Evolutionary conservation across 371 early-diverging fungal species (phyloP).

Genomic region (Thermomucor indicae-seudaticae): DNA sequence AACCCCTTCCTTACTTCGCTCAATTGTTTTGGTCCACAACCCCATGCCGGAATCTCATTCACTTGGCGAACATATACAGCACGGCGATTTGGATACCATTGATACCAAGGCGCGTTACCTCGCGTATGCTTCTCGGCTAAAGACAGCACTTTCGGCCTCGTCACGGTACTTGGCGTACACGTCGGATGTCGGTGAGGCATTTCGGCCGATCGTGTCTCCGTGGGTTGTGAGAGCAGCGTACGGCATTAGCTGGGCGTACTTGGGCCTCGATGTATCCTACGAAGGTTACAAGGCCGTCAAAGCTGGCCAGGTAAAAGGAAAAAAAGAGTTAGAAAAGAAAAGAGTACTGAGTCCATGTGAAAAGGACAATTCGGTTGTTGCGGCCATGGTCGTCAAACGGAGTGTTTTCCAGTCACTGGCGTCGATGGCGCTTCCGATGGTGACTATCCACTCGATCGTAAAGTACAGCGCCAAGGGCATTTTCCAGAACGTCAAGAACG

Average conservation of each 20-base stretch:
- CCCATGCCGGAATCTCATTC: neutral
- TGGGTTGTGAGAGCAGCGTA: slow-evolving; percentile 60
- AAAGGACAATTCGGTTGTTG: slow-evolving; percentile 44
- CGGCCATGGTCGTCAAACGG: slow-evolving; percentile 58
- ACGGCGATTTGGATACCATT: slow-evolving; percentile 51
- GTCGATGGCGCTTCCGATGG: slow-evolving; percentile 66
- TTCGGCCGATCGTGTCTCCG: slow-evolving; percentile 66
- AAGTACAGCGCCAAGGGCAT: slow-evolving; percentile 57
- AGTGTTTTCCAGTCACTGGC: slow-evolving; percentile 71
- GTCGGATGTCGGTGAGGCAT: slow-evolving; percentile 71
- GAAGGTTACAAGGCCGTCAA: slow-evolving; percentile 66
- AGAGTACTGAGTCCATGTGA: no score
- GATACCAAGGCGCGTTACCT: slow-evolving; percentile 62
- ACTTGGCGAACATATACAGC: slow-evolving; percentile 4
- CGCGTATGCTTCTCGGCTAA: slow-evolving; percentile 63
- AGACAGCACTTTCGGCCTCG: slow-evolving; percentile 53
- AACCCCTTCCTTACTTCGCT: no score
- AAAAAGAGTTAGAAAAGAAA: no score
- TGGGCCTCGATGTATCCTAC: slow-evolving; percentile 63
- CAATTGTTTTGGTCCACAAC: no score
- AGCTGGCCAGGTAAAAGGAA: slow-evolving; percentile 40
- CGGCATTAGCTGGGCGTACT: slow-evolving; percentile 61
- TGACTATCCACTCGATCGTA: slow-evolving; percentile 74
- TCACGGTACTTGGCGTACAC: slow-evolving; percentile 17
- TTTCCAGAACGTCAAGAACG: slow-evolving; percentile 51